These are phyloP conservation scores for Aquilaria agallochum DNA, from an alignment of 441 rosid genomes.

Conservation along the genomic window DNA sequence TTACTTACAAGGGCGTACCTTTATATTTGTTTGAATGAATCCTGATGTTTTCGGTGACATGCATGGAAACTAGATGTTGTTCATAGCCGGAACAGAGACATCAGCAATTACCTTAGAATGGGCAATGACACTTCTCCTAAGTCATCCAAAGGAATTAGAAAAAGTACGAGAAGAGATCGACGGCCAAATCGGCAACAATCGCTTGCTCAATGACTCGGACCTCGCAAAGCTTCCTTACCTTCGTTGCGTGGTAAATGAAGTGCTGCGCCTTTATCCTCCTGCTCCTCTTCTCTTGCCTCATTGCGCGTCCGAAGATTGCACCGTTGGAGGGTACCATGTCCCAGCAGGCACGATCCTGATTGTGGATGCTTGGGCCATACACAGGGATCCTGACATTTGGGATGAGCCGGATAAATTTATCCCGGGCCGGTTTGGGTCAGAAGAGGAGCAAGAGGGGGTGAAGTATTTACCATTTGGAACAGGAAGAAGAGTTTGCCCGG, in stretches of 20 bases:
- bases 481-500: slow-evolving; percentile 40
- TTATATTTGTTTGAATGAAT: too few relatives aligned
- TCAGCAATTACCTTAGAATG: slow-evolving; percentile 14
- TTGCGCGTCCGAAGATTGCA: slow-evolving; percentile 20
- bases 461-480: slow-evolving; percentile 16
- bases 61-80: slow-evolving; percentile 8
- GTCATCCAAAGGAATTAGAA: slow-evolving; percentile 3
- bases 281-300: slow-evolving; percentile 22
- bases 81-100: slow-evolving; percentile 19
- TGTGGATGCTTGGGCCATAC: slow-evolving; percentile 20
- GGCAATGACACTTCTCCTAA: slow-evolving; percentile 16
- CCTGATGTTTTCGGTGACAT: too few relatives aligned
- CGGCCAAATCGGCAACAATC: slow-evolving; percentile 8
- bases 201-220: slow-evolving; percentile 22
- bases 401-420: slow-evolving; percentile 13
- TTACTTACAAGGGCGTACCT: too few relatives aligned
- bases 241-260: slow-evolving; percentile 17
- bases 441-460: slow-evolving; percentile 7
- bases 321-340: slow-evolving; percentile 18
- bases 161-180: slow-evolving; percentile 26
- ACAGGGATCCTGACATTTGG: slow-evolving; percentile 20
- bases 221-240: slow-evolving; percentile 22
- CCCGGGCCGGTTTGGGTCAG: slow-evolving; percentile 23
- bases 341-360: slow-evolving; percentile 27
- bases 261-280: slow-evolving; percentile 12